These are phyloP conservation scores for Fusarium avenaceum DNA, from an alignment of 2,329 filamentous ascomycete genomes.

Conservation along the genomic window DNA sequence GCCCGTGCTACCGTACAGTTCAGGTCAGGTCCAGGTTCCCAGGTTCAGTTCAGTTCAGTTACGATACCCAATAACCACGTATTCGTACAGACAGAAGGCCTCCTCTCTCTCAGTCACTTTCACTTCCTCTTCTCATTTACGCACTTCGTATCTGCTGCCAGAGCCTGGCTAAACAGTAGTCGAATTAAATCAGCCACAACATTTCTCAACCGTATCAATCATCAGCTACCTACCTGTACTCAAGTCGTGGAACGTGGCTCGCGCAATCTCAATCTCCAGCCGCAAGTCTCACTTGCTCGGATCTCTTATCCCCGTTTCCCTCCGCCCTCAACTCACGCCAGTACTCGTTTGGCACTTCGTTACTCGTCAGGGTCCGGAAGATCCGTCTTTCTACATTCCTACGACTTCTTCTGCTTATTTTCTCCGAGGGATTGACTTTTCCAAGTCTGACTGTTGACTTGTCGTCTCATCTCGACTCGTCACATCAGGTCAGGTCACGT, in stretches of 20 bases:
- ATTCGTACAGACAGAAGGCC: slow-evolving; percentile 33
- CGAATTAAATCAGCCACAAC: slow-evolving; percentile 37
- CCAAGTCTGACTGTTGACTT: slow-evolving; percentile 22
- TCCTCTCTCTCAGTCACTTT: slow-evolving; percentile 10
- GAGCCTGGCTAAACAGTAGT: slow-evolving; percentile 25
- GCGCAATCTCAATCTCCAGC: slow-evolving; percentile 35
- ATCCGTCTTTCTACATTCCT: slow-evolving; percentile 36
- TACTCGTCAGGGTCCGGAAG: slow-evolving; percentile 33
- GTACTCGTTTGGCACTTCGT: slow-evolving; percentile 33
- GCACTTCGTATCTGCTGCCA: slow-evolving; percentile 26
- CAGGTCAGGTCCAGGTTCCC: slow-evolving; percentile 11
- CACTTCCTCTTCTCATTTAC: slow-evolving; percentile 21
- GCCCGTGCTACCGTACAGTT: slow-evolving; percentile 22
- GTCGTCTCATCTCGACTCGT: slow-evolving; percentile 33
- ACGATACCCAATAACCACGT: slow-evolving; percentile 34
- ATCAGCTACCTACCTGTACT: background rate
- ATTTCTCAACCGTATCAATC: slow-evolving; percentile 27
- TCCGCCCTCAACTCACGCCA: slow-evolving; percentile 1
- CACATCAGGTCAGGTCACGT: slow-evolving; percentile 46
- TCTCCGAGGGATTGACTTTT: slow-evolving; percentile 18
- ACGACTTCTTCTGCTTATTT: slow-evolving; percentile 15
- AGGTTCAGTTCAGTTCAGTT: slow-evolving; percentile 14
- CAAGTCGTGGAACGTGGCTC: slow-evolving; percentile 41
- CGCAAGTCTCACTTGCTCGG: slow-evolving; percentile 28
- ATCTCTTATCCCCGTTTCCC: slow-evolving; percentile 21